Base-by-base conservation (phyloP, 208 protist species). In the Wallacemonas sp. region DNA sequence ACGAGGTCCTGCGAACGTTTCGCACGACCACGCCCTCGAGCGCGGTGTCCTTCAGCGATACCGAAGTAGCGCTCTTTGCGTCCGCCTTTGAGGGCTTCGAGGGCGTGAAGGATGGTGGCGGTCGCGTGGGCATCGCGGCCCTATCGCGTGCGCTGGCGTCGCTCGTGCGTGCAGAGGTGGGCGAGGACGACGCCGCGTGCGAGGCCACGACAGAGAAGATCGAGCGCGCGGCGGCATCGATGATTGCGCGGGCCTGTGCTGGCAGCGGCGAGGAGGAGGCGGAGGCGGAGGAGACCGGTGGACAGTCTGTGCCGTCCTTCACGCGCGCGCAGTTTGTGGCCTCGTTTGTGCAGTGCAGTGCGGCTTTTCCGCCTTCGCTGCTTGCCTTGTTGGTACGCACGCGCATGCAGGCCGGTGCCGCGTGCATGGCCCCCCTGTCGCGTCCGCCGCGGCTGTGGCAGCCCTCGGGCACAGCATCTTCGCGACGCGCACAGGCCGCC, bases 321-420 rank as follows among this genome's bases (percentile, higher is more conserved):
- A 72, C 61, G 25, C 46, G 62, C 25, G 57, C 75, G 1, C 38
- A 41, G 57, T 81, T 81, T 25, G 32, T 72, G 16, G 57, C 57
- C 10, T 76, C 70, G 1, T 76, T 76, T 18, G 52, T 76, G 70
- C 76, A 65, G 32, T 42, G 68, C 54, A 41, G 44, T n/a, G 75
- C 63, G 31, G 75, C 70, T 31, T 72, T 81, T 22, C 75, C 75
- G 12, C 69, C 75, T 3, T 54, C 65, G 38, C 70, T 81, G 5
- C 31, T 81, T 29, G 61, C 70, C 29, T 67, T 71, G 55, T 72
- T 70, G 22, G 69, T 59, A 61, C 55, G 23, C 48, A 49, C 32
- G 18, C n/a, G 28, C 61, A 67, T n/a, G 26, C 26, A 0, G 36
- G 14, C 36, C 36, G 36, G 10, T 41, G 36, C 36, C 36, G 36